Base-by-base conservation (phyloP, 2,329 filamentous ascomycete species). In the Talaromyces atroroseus region DNA sequence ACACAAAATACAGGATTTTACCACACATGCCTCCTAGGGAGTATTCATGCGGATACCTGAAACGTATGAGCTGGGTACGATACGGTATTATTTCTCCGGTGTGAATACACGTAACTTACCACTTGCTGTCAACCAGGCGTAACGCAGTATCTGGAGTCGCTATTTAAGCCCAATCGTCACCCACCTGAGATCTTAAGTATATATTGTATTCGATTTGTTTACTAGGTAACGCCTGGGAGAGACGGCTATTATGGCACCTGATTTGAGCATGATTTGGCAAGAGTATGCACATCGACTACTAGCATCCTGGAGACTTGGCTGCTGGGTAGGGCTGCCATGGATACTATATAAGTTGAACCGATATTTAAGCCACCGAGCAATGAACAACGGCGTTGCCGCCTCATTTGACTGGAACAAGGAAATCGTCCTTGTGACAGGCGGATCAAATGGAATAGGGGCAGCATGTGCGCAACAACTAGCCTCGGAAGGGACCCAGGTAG, bases 381-480 rank as follows among this genome's bases (percentile, higher is more conserved):
- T 54, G 44, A 54, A 54, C 20, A 48, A 47, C 34, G 52, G 52
- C 8, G 18, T 47, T 3, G 16, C 20, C 2, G 44, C 46, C 26
- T 6, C 21, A 12, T 54, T 47, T 29, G 44, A 54, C 44, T 54
- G 52, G 52, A 26, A 48, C 8, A 40, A 54, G 16, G 52, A 54
- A 16, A 48, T 54, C n/a, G 29, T 54, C 14, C 26, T 54, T 2
- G 32, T 54, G 5, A 54, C 52, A 14, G 52, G 52, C 23, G 52
- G 52, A 10, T 54, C 52, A 5, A 54, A 54, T 40, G 52, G 52
- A 14, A 54, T 54, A 24, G 52, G 52, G 2, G 52, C 52, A 26
- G 52, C 52, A 20, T 26, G 44, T 48, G 52, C 44, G 29, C 45
- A 47, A 18, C 24, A 14, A 20, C 23, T 54, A 21, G 44, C 52